Evolutionary conservation across 257 asterid species (phyloP), one percentile per base, ranked within the genome.

Genomic region (Solanum paucissectum): DNA sequence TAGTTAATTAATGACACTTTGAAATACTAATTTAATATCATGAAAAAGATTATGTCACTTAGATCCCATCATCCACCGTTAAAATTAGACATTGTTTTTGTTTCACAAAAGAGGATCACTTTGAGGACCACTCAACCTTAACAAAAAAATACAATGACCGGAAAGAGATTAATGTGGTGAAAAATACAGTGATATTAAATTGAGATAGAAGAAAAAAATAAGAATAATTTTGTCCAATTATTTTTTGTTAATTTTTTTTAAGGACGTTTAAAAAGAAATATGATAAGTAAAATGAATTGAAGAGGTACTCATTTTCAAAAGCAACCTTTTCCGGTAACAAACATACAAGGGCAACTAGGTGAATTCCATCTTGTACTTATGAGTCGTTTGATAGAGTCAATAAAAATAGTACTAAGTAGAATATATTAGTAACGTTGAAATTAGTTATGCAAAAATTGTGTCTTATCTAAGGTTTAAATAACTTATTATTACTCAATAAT

Each of bases 11-110:
- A 42, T 40, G 7, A 40, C 33, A 77, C 84, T 77, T 42, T n/a
- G 84, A 23, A 23, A 74, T 74, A 74, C 20, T 34, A 42, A 25
- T 42, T 25, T 40, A 7, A n/a, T 76, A 52, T 76, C 7, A 12
- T 25, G 72, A 76, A 6, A 84, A 64, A 44, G 62, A 42, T 64
- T 66, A 37, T 62, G 88, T 84, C 84, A 84, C 88, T 84, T 87
- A 87, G 90, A 89, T 91, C 88, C 90, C 87, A 86, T 90, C 88
- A 86, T 29, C 82, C 64, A 82, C 27, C 60, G 74, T 55, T 64
- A 62, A 34, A 76, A 13, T 86, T 2, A 49, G 3, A 46, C 58
- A 21, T 73, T 12, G 62, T 75, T 86, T 38, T 42, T 29, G 44
- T 32, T 82, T 82, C 85, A 82, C 29, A 49, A 82, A 32, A 16